Evolutionary conservation across 2,329 filamentous ascomycete genomes (phyloP).

Genomic region (Claviceps pazoutovae): DNA sequence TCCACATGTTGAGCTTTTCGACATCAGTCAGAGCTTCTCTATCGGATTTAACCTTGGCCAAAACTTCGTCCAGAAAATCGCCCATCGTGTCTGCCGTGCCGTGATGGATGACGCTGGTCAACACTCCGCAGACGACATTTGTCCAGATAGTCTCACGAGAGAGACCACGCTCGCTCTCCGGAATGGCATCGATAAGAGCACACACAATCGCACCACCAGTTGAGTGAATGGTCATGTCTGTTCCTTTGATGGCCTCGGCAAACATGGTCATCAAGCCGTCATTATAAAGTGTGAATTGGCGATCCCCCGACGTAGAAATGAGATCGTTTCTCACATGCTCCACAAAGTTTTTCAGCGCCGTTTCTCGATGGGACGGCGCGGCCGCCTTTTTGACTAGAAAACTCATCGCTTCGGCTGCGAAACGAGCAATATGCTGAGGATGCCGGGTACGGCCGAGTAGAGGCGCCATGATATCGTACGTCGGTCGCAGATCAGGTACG

Average conservation of each 20-base stretch:
- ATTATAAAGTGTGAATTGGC: conserved; percentile 56
- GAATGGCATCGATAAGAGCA: conserved; percentile 36
- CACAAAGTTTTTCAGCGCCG: conserved; percentile 56
- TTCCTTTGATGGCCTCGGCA: conserved; percentile 61
- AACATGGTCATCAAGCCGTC: conserved; percentile 88
- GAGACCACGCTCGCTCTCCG: conserved; percentile 34
- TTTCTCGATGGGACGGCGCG: conserved; percentile 60
- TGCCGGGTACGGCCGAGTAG: conserved; percentile 72
- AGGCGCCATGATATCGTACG: conserved; percentile 70
- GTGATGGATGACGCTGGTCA: conserved; percentile 75
- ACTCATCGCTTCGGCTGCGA: conserved; percentile 87
- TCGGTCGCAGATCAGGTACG: conserved; percentile 70
- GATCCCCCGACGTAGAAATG: conserved; percentile 33
- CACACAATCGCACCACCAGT: conserved; percentile 40
- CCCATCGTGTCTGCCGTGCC: conserved; percentile 60
- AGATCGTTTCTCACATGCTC: conserved; percentile 60
- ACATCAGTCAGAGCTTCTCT: conserved; percentile 17
- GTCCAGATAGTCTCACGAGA: conserved; percentile 38
- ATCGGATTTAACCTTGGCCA: conserved; percentile 30
- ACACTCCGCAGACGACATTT: conserved; percentile 57
- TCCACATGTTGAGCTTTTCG: conserved; percentile 15
- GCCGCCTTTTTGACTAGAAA: conserved; percentile 87
- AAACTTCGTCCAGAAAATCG: conserved; percentile 49
- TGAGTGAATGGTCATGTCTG: conserved; percentile 45
- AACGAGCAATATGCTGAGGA: conserved; percentile 76